Evolutionary conservation across 495 filamentous ascomycete species (phyloP).

Genomic region (Thozetella sp.): DNA sequence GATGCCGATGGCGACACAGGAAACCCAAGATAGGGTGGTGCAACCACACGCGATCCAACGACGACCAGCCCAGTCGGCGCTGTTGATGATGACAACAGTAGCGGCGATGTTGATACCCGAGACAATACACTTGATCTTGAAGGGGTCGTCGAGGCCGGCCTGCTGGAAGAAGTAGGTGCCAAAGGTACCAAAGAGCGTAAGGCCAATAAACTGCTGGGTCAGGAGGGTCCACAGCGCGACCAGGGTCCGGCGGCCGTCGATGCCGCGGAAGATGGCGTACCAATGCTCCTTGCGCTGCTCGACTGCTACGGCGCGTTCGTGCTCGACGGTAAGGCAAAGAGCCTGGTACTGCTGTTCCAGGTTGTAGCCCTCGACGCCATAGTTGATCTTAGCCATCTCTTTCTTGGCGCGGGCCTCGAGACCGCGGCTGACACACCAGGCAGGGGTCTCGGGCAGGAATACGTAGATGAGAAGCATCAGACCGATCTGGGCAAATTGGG

Average conservation of each 20-base stretch:
- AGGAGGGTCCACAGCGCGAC: slow-evolving; percentile 7
- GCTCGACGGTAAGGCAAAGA: slow-evolving; percentile 6
- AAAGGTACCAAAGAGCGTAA: slow-evolving; percentile 11
- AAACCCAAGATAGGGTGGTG: background rate
- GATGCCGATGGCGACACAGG: background rate
- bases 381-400: slow-evolving; percentile 4
- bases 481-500: slow-evolving; percentile 9
- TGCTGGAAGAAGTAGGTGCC: slow-evolving; percentile 3
- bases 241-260: slow-evolving; percentile 9
- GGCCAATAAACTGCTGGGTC: slow-evolving; percentile 13
- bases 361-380: slow-evolving; percentile 11
- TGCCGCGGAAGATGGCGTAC: slow-evolving; percentile 5
- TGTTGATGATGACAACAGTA: background rate
- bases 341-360: slow-evolving; percentile 9
- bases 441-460: background rate
- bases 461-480: background rate
- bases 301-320: slow-evolving; percentile 5
- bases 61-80: background rate
- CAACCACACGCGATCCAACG: background rate
- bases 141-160: background rate
- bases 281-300: slow-evolving; percentile 5
- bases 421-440: slow-evolving; percentile 7
- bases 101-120: background rate
- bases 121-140: background rate
- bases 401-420: slow-evolving; percentile 5